A percentile compares a stretch with the other conserved stretches of the same genome.
phyloP scores from a whole-genome alignment of 768 basidiomycete genomes.

The Sarcomyxa edulis region DNA sequence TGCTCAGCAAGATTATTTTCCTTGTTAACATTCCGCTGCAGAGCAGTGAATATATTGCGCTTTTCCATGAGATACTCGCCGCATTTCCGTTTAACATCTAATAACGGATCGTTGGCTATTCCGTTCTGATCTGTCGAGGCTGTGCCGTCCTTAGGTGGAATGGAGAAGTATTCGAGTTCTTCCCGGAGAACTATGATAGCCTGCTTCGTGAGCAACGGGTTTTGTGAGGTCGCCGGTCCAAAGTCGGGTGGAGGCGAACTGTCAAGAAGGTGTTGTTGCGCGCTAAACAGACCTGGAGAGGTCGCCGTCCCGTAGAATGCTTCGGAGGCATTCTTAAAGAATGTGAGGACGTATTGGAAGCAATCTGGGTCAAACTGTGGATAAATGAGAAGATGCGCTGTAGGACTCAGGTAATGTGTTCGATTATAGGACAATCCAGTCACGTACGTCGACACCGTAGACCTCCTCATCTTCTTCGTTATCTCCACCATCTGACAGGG shows the following conservation, averaged over 20 bases:
- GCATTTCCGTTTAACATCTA: constrained; percentile 80
- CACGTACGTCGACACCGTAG: constrained; percentile 94
- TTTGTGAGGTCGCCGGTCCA: constrained; percentile 66
- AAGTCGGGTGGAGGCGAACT: constrained; percentile 56
- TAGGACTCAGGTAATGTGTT: constrained; percentile 3
- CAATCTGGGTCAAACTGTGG: constrained; percentile 93
- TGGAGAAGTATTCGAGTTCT: constrained; percentile 97
- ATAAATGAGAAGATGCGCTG: constrained; percentile 5
- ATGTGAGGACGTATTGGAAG: constrained; percentile 88
- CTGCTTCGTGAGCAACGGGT: constrained; percentile 91
- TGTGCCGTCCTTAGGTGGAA: constrained; percentile 66
- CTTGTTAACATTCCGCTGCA: constrained; percentile 98
- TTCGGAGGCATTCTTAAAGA: constrained; percentile 87
- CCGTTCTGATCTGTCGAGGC: constrained; percentile 74
- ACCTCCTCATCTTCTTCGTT: constrained; percentile 87
- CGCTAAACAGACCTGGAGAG: constrained; percentile 66
- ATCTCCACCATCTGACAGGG: constrained; percentile 68
- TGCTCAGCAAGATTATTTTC: constrained; percentile 99
- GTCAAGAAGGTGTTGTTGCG: constrained; percentile 78
- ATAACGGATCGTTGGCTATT: constrained; percentile 69
- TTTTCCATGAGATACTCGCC: constrained; percentile 87
- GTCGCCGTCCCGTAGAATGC: constrained; percentile 84
- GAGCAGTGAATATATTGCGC: constrained; percentile 91
- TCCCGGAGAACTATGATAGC: constrained; percentile 98
- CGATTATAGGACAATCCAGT: too few relatives aligned